Evolutionary conservation across 306 rosid species (phyloP).

Genomic region (Castanopsis chinensis): DNA sequence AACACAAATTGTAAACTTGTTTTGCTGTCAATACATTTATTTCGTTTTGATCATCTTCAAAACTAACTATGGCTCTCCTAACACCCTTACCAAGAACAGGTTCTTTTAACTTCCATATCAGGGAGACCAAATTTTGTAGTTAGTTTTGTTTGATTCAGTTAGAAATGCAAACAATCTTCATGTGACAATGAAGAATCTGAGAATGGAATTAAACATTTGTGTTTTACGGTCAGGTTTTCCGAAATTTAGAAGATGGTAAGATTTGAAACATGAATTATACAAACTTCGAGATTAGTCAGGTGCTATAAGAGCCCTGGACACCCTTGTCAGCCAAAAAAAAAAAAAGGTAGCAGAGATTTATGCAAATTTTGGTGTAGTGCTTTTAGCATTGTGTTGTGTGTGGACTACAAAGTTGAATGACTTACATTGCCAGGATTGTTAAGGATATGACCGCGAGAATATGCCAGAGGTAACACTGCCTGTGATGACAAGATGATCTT

Average conservation of each 20-base stretch:
- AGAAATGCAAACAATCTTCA: not conserved
- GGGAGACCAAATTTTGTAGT: not conserved
- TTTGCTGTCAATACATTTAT: not conserved
- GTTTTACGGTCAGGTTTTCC: not conserved
- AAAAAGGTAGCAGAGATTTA: not conserved
- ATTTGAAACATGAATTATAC: not conserved
- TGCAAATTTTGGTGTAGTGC: not conserved
- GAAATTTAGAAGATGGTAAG: not conserved
- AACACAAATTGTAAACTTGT: too few relatives aligned
- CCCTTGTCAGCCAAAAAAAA: too few relatives aligned
- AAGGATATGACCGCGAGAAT: constrained; percentile 41
- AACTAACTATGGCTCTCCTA: too few relatives aligned
- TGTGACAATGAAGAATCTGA: not conserved
- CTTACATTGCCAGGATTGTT: constrained; percentile 59
- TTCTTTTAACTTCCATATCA: not conserved
- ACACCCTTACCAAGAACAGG: not conserved
- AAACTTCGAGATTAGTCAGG: too few relatives aligned
- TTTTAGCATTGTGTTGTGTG: not conserved
- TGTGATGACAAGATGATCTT: constrained; percentile 5
- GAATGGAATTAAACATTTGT: not conserved
- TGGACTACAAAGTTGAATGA: not conserved
- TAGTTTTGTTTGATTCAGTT: not conserved
- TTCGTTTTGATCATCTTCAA: not conserved
- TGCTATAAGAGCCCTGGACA: too few relatives aligned
- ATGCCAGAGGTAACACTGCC: constrained; percentile 30